Percentiles rank a stretch among this genome's conserved stretches.
Evolutionary conservation across 2,329 filamentous ascomycete genomes (phyloP).

Genomic region (Alternaria arborescens): DNA sequence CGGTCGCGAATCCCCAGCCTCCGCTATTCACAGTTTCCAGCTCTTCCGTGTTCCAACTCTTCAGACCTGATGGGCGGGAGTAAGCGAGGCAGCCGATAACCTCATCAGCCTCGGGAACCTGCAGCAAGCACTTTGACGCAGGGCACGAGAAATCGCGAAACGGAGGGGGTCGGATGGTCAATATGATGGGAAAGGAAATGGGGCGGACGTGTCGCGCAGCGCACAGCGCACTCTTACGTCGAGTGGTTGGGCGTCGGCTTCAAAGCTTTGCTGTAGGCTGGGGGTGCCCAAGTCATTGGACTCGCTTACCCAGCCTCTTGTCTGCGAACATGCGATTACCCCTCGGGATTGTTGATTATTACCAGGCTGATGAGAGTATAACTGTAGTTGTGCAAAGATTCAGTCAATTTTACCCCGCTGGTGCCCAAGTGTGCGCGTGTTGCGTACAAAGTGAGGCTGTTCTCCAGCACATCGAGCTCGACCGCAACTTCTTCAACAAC

Average conservation of each 20-base stretch:
- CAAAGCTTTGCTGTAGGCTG: slow-evolving; percentile 31
- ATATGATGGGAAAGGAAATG: slow-evolving; percentile 15
- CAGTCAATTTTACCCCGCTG: background rate
- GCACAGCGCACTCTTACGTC: slow-evolving; percentile 32
- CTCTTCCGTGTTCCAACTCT: slow-evolving; percentile 15
- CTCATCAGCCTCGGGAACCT: slow-evolving; percentile 19
- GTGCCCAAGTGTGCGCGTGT: slow-evolving; percentile 1
- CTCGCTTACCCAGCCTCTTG: slow-evolving; percentile 33
- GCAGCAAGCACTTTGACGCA: slow-evolving; percentile 26
- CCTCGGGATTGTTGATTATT: slow-evolving; percentile 9
- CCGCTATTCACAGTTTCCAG: slow-evolving; percentile 3
- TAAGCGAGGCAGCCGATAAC: slow-evolving; percentile 20
- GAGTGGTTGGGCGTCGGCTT: slow-evolving; percentile 38
- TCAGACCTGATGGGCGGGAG: slow-evolving; percentile 13
- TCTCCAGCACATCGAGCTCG: slow-evolving; percentile 19
- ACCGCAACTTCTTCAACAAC: slow-evolving; percentile 29
- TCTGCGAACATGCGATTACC: slow-evolving; percentile 28
- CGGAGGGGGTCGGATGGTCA: slow-evolving; percentile 7
- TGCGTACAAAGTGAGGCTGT: slow-evolving; percentile 22
- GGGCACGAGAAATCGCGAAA: slow-evolving; percentile 17
- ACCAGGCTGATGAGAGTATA: slow-evolving; percentile 3
- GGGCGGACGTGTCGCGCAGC: slow-evolving; percentile 24
- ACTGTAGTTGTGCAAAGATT: slow-evolving; percentile 6
- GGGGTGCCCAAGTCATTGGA: slow-evolving; percentile 35
- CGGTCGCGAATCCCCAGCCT: slow-evolving; percentile 10